phyloP scores from a whole-genome alignment of 2,329 filamentous ascomycete species.

The Colletotrichum sp. region DNA sequence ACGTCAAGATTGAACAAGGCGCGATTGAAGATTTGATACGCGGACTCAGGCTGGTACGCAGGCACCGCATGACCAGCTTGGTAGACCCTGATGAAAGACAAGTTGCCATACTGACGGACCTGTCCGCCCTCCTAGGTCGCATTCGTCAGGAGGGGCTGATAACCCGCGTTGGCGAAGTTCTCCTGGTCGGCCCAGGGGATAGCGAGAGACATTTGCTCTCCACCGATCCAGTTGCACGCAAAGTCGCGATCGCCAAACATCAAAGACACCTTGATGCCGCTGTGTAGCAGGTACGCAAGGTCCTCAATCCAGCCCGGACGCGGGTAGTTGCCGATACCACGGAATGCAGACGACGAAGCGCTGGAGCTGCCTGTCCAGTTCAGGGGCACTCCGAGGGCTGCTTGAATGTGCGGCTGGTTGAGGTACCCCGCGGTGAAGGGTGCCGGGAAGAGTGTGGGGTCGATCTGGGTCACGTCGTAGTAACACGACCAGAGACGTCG shows the following conservation, averaged over 20 bases:
- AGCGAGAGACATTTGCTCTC: slow-evolving; percentile 47
- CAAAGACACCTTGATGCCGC: slow-evolving; percentile 62
- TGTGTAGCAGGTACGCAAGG: slow-evolving; percentile 45
- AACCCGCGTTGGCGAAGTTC: slow-evolving; percentile 52
- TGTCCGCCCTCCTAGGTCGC: slow-evolving; percentile 63
- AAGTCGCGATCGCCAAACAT: slow-evolving; percentile 58
- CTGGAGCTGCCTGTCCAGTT: slow-evolving; percentile 46
- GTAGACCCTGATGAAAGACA: slow-evolving; percentile 62
- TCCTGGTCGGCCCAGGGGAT: slow-evolving; percentile 33
- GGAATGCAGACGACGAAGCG: slow-evolving; percentile 10
- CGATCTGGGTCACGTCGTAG: slow-evolving; percentile 24
- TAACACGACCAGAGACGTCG: slow-evolving; percentile 1
- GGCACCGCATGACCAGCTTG: slow-evolving; percentile 62
- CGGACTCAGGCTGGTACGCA: slow-evolving; percentile 51
- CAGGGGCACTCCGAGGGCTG: slow-evolving; percentile 66
- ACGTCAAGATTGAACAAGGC: slow-evolving; percentile 32
- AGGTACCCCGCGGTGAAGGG: slow-evolving; percentile 19
- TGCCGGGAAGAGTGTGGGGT: slow-evolving; percentile 21
- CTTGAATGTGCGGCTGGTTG: slow-evolving; percentile 44
- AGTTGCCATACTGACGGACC: slow-evolving; percentile 71
- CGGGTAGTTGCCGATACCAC: slow-evolving; percentile 34
- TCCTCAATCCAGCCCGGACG: slow-evolving; percentile 44
- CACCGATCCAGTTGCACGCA: slow-evolving; percentile 63
- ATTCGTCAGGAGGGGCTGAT: slow-evolving; percentile 65
- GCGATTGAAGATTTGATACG: slow-evolving; percentile 53